Conservation (phyloP, 305 asterid genomes). For the Solanum hybrid region DNA sequence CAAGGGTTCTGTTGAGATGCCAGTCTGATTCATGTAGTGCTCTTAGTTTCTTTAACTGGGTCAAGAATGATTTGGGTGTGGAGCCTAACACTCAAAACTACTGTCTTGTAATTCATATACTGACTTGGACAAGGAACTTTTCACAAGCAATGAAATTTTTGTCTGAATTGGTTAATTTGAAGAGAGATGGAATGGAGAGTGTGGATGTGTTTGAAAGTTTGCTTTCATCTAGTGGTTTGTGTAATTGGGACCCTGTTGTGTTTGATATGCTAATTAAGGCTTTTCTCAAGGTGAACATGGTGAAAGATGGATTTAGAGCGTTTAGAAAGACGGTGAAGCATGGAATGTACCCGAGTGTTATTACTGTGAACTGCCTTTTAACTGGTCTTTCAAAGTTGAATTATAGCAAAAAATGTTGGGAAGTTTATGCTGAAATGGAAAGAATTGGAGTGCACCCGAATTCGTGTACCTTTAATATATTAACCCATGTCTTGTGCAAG, state of each 20-base stretch:
- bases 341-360: constrained; percentile 55
- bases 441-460: constrained; percentile 57
- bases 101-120: constrained; percentile 52
- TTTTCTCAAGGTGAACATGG: constrained; percentile 50
- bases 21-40: constrained; percentile 64
- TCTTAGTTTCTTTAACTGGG: constrained; percentile 67
- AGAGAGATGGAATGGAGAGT: constrained; percentile 9
- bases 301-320: constrained; percentile 40
- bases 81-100: constrained; percentile 30
- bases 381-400: constrained; percentile 50
- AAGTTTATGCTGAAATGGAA: constrained; percentile 46
- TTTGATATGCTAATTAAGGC: constrained; percentile 89
- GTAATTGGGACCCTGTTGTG: constrained; percentile 82
- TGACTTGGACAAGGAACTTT: constrained; percentile 61
- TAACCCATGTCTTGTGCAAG: constrained; percentile 55
- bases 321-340: constrained; percentile 37
- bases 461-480: constrained; percentile 60
- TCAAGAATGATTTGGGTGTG: constrained; percentile 33
- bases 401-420: constrained; percentile 54
- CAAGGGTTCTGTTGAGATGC: constrained; percentile 69
- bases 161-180: constrained; percentile 41
- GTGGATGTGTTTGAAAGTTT: constrained; percentile 36
- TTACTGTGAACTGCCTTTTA: constrained; percentile 52
- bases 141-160: constrained; percentile 52
- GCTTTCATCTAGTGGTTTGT: constrained; percentile 30